Base-by-base conservation (phyloP, 257 asterid genomes). In the Solanum virginianum region DNA sequence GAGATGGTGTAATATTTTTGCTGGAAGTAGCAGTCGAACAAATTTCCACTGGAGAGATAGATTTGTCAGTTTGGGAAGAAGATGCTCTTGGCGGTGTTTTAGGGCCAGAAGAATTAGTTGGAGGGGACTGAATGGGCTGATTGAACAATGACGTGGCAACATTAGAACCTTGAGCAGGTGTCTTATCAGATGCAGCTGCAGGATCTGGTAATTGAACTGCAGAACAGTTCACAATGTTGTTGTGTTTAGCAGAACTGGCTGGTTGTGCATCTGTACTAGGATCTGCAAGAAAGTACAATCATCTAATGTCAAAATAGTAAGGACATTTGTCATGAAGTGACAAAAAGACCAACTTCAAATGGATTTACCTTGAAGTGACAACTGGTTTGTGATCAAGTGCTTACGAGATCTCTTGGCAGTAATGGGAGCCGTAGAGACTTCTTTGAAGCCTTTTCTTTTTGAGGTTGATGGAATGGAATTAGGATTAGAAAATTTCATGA, bases 131-230 rank as follows among this genome's bases (percentile, higher is more conserved):
- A 90, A 88, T 57, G 56, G 88, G 87, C 86, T 94, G 95, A 85
- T 88, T 89, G 91, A 97, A 97, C 90, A 97, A 88, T 79, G 98
- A 93, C 86, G 95, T 97, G 20, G 84, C 95, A 49, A 94, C 97
- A 59, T 87, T 92, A 49, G 94, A 94, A 82, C 94, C 97, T 85
- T 90, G 95, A 75, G 83, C 88, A 22, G 85, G 87, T 32, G 94
- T 80, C 70, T 86, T 90, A 49, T 81, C 84, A 10, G 84, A 84
- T 63, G 84, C 84, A 20, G 75, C 85, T 10, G 51, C 85, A 70
- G 84, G 79, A 80, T 83, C 85, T 77, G 85, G 83, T 51, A 92
- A 88, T 77, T 77, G 89, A 81, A 86, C 81, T 15, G 85, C 89
- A 32, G 87, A 70, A 60, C 62, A 77, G 59, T 80, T 86, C 74